Percentiles rank a stretch among this genome's conserved stretches.
These are phyloP conservation scores for Colletotrichum sp. DNA, from an alignment of 2,329 filamentous ascomycete genomes.

Conservation along the genomic window DNA sequence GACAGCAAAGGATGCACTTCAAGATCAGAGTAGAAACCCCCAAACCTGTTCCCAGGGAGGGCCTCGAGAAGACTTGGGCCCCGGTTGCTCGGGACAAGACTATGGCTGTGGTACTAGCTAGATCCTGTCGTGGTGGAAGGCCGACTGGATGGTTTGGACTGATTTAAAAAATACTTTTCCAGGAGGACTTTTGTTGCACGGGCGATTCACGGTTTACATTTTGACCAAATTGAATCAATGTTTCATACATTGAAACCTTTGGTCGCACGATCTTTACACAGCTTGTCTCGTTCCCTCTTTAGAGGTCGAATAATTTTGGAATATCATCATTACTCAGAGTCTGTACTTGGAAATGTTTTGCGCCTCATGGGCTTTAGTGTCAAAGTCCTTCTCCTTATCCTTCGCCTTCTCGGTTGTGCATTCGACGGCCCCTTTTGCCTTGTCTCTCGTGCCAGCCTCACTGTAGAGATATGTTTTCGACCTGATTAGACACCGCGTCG, in stretches of 20 bases:
- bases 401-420: background rate
- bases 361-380: background rate
- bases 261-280: background rate
- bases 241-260: rapidly evolving
- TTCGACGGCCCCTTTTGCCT: background rate
- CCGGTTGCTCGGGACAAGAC: background rate
- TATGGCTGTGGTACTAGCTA: background rate
- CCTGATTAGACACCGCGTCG: background rate
- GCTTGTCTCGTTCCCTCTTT: background rate
- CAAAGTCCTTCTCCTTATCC: background rate
- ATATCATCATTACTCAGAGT: background rate
- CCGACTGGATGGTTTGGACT: background rate
- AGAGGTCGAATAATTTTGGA: rapidly evolving
- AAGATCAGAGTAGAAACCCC: background rate
- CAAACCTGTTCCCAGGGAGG: background rate
- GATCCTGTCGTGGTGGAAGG: background rate
- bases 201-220: background rate
- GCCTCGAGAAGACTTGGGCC: background rate
- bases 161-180: no score
- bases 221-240: background rate
- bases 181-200: no score
- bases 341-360: rapidly evolving
- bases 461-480: background rate
- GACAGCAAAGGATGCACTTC: background rate
- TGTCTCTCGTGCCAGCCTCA: background rate